Evolutionary conservation across 768 basidiomycete species (phyloP).

Genomic region (Tulasnella sp.): DNA sequence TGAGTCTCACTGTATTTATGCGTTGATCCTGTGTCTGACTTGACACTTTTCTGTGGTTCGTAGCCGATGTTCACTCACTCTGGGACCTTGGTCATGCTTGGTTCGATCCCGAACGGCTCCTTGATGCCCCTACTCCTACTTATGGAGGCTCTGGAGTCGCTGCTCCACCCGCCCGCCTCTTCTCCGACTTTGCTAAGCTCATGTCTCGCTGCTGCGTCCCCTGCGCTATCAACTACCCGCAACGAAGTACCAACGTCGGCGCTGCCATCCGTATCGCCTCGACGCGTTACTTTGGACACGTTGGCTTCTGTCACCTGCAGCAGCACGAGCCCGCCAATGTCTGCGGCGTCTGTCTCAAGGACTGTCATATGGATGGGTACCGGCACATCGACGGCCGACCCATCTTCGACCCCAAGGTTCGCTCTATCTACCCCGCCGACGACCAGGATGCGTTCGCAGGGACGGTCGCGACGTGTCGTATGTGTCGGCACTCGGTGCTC

Average conservation of each 20-base stretch:
- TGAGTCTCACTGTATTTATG: background rate
- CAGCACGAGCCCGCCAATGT: background rate
- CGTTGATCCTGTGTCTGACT: background rate
- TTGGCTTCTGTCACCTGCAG: background rate
- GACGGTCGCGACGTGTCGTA: constrained; percentile 9
- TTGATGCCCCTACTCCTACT: background rate
- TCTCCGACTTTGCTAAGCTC: background rate
- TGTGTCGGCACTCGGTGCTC: background rate
- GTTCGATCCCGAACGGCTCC: constrained; percentile 1
- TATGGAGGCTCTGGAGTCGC: background rate
- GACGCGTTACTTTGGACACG: constrained; percentile 4
- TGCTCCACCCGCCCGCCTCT: background rate
- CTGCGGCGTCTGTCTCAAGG: constrained; percentile 15
- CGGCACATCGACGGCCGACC: background rate
- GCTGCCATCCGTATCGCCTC: background rate
- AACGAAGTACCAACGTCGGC: background rate
- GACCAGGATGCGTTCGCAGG: constrained; percentile 8
- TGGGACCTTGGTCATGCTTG: background rate
- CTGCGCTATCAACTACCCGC: background rate
- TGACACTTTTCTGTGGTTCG: background rate
- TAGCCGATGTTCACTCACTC: background rate
- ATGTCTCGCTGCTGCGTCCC: constrained; percentile 7
- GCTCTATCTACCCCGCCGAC: constrained; percentile 1
- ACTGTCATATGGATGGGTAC: background rate
- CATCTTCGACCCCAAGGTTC: background rate